phyloP scores from a whole-genome alignment of 176 grass and related monocot species.

The Avena insularis region DNA sequence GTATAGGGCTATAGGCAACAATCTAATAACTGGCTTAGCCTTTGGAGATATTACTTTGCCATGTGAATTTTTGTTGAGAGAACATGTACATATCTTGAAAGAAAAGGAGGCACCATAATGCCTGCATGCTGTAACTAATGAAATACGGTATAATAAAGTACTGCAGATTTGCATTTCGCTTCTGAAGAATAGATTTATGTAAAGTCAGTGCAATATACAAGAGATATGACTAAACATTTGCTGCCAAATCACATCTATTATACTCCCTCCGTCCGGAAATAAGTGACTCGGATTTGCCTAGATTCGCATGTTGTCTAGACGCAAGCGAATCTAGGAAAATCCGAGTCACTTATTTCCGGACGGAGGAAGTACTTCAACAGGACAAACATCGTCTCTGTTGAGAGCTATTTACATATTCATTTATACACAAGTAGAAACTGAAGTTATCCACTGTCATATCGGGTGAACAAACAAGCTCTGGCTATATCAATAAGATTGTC shows the following conservation, averaged over 20 bases:
- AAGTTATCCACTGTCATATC: constrained; percentile 31
- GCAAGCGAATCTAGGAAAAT: no score
- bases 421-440: constrained; percentile 38
- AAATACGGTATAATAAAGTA: constrained; percentile 12
- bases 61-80: constrained; percentile 24
- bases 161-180: constrained; percentile 3
- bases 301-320: no score
- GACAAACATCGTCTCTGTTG: constrained; percentile 16
- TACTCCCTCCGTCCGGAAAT: not conserved
- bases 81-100: constrained; percentile 38
- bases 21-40: not conserved
- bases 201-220: constrained; percentile 12
- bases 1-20: not conserved
- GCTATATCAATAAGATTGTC: constrained; percentile 29
- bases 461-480: constrained; percentile 32
- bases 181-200: not conserved
- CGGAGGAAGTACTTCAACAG: not conserved
- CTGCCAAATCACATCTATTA: not conserved
- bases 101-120: not conserved
- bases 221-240: not conserved
- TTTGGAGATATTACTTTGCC: not conserved
- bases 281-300: no score
- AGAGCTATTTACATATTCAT: constrained; percentile 43
- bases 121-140: not conserved
- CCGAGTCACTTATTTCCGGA: no score